phyloP scores from a whole-genome alignment of 345 rosid species.

The Citrus unshiu region DNA sequence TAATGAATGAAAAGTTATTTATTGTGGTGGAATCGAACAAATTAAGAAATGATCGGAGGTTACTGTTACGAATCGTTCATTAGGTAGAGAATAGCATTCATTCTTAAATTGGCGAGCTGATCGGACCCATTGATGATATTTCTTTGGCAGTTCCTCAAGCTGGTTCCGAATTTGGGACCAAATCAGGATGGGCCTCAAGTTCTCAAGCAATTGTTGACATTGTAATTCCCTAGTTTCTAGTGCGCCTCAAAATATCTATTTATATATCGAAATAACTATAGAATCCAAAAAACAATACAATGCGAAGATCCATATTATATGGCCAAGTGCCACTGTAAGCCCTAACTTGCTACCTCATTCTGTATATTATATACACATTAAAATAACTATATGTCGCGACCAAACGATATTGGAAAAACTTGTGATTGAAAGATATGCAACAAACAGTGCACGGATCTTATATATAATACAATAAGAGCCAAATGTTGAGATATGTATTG shows the following conservation, averaged over 20 bases:
- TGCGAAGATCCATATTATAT: not conserved
- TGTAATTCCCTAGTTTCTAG: not conserved
- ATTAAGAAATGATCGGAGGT: not conserved
- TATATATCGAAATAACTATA: not conserved
- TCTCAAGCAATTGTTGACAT: not conserved
- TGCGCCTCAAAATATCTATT: not conserved
- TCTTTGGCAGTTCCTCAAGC: not conserved
- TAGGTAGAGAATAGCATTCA: conserved; percentile 1
- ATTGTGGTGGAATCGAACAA: not conserved
- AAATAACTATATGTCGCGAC: not conserved
- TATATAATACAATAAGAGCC: not conserved
- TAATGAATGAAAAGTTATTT: too few relatives aligned
- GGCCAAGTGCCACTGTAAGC: not conserved
- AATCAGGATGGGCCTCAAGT: conserved; percentile 14
- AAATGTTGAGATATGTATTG: not conserved
- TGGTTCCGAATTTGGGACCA: conserved; percentile 17
- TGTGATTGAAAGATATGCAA: not conserved
- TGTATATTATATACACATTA: not conserved
- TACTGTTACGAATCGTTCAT: not conserved
- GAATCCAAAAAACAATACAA: not conserved
- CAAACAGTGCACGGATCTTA: too few relatives aligned
- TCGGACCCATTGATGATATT: conserved; percentile 14
- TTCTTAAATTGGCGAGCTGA: not conserved
- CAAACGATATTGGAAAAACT: not conserved
- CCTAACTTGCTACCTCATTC: not conserved